Evolutionary conservation across 23 red algal genomes (phyloP).

Genomic region (Chondrus crispus): DNA sequence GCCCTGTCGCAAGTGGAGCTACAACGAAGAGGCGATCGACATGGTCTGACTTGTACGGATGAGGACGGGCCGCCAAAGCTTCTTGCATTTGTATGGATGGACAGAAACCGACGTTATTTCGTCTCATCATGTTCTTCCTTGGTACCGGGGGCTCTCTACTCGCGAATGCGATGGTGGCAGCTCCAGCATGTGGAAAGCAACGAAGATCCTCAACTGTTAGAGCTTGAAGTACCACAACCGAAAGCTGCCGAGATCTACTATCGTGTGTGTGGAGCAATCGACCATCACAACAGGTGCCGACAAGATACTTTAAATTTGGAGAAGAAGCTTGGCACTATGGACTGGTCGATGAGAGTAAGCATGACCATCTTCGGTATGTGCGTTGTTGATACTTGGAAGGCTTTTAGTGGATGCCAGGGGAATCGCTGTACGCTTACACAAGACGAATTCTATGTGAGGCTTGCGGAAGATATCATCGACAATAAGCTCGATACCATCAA

Average conservation of each 20-base stretch:
- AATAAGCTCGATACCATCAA: not conserved
- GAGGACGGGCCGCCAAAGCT: not conserved
- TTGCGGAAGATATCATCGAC: constrained; percentile 2
- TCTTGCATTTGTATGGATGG: constrained; percentile 29
- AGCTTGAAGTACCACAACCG: not conserved
- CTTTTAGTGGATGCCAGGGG: not conserved
- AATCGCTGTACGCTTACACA: not conserved
- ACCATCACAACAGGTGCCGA: constrained; percentile 7
- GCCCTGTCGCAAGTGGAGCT: not conserved
- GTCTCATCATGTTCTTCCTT: not conserved
- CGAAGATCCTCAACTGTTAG: not conserved
- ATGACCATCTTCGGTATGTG: not conserved
- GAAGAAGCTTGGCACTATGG: not conserved
- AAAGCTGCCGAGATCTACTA: constrained; percentile 3
- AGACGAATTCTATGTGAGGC: constrained; percentile 6
- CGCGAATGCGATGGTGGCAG: not conserved
- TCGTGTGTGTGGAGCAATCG: not conserved
- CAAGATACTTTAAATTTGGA: constrained; percentile 14
- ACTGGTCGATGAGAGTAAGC: constrained; percentile 9
- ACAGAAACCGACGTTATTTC: constrained; percentile 20
- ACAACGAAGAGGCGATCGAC: not conserved
- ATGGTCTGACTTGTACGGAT: not conserved
- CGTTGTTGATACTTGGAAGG: constrained; percentile 10
- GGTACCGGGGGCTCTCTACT: not conserved
- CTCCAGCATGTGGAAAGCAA: not conserved